These are phyloP conservation scores for Rosa persica DNA, from an alignment of 306 rosid genomes.

Conservation along the genomic window DNA sequence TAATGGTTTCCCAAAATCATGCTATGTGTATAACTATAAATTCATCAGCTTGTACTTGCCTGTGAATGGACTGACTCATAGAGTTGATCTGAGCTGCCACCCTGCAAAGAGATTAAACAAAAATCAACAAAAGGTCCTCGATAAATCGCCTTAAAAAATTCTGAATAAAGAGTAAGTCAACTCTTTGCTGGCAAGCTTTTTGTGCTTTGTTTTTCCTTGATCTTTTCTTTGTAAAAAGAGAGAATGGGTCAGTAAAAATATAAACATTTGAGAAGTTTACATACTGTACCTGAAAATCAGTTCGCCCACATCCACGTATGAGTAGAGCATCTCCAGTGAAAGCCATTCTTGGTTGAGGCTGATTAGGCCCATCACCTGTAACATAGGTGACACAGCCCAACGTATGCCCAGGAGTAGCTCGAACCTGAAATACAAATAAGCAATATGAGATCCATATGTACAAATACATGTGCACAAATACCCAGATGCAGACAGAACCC, in stretches of 20 bases:
- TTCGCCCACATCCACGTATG: slow-evolving; percentile 97
- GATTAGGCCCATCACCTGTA: slow-evolving; percentile 78
- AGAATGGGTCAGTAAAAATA: slow-evolving; percentile 1
- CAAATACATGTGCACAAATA: neutral
- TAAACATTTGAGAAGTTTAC: neutral
- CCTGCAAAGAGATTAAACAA: slow-evolving; percentile 53
- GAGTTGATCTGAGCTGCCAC: slow-evolving; percentile 89
- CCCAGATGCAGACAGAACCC: neutral
- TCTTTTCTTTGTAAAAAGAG: neutral
- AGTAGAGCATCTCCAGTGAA: slow-evolving; percentile 85
- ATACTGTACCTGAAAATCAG: slow-evolving; percentile 83
- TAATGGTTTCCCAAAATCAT: slow-evolving; percentile 16
- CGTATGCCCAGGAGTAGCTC: slow-evolving; percentile 94
- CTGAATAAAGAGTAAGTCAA: neutral
- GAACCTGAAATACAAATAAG: slow-evolving; percentile 49
- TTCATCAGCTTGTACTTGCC: slow-evolving; percentile 52
- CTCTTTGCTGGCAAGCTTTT: neutral
- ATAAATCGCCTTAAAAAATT: slow-evolving; percentile 10
- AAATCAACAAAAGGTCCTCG: slow-evolving; percentile 19
- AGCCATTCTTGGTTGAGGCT: slow-evolving; percentile 83
- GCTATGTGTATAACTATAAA: neutral
- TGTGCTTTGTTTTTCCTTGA: neutral
- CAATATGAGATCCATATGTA: neutral
- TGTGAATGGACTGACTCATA: slow-evolving; percentile 89
- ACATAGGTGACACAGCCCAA: slow-evolving; percentile 86